These are phyloP conservation scores for Passalora sequoiae DNA, from an alignment of 2,329 filamentous ascomycete species.

Conservation along the genomic window DNA sequence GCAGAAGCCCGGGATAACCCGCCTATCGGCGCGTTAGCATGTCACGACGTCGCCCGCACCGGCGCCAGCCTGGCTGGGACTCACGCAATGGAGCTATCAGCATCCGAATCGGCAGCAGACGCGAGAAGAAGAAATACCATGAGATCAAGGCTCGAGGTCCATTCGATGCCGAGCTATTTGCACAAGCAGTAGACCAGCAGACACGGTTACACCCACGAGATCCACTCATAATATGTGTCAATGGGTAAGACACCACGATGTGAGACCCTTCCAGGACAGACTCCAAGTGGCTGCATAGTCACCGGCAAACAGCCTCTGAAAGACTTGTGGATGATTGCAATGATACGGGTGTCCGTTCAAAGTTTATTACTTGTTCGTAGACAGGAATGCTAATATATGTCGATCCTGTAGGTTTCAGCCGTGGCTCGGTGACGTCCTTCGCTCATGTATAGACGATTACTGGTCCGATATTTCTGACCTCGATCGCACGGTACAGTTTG, in stretches of 20 bases:
- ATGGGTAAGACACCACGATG: too few species aligned
- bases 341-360: too few species aligned
- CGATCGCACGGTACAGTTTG: conserved; percentile 34
- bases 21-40: too few species aligned
- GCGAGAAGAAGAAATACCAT: conserved; percentile 25
- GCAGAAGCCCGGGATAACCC: too few species aligned
- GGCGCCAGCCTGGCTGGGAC: conserved; percentile 25
- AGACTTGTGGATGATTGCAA: too few species aligned
- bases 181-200: conserved; percentile 31
- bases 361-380: too few species aligned
- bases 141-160: conserved; percentile 26
- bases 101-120: conserved; percentile 32
- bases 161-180: conserved; percentile 30
- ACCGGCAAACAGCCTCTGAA: too few species aligned
- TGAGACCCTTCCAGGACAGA: too few species aligned
- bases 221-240: conserved; percentile 33
- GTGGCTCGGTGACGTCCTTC: conserved; percentile 34
- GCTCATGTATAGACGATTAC: conserved; percentile 32
- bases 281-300: too few species aligned
- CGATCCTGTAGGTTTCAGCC: conserved; percentile 33
- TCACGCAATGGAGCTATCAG: conserved; percentile 22
- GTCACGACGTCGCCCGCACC: conserved; percentile 14
- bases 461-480: conserved; percentile 32
- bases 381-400: too few species aligned
- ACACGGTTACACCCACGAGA: conserved; percentile 28